phyloP scores from a whole-genome alignment of 1,284 basidiomycete species.

The Malassezia yamatoensis region DNA sequence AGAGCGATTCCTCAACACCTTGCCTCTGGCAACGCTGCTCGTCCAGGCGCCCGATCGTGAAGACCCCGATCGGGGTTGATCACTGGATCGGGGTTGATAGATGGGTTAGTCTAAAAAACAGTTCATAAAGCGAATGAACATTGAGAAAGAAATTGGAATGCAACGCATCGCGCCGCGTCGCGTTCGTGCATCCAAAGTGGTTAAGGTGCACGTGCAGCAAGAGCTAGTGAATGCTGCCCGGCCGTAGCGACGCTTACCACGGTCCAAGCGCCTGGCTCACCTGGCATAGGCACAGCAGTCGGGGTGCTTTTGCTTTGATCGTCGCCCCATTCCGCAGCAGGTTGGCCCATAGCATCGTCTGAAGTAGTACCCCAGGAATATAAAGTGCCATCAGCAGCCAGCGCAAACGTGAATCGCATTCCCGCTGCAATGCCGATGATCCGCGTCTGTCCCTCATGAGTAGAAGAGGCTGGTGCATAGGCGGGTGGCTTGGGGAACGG shows the following conservation, averaged over 20 bases:
- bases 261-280: conserved; percentile 49
- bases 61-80: background rate
- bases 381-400: conserved; percentile 65
- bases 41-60: background rate
- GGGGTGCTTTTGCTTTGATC: conserved; percentile 55
- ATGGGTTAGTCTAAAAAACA: background rate
- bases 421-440: conserved; percentile 68
- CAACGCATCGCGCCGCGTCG: background rate
- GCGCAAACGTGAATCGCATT: conserved; percentile 69
- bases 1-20: too few relatives aligned
- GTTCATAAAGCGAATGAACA: background rate
- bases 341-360: conserved; percentile 51
- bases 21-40: too few relatives aligned
- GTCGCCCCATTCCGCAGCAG: conserved; percentile 37
- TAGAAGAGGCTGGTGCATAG: conserved; percentile 33
- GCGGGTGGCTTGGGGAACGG: conserved; percentile 48
- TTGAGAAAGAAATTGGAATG: background rate
- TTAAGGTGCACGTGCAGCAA: conserved; percentile 28
- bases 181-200: background rate
- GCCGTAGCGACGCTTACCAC: conserved; percentile 50
- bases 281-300: conserved; percentile 56
- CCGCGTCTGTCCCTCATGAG: conserved; percentile 53
- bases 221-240: conserved; percentile 52
- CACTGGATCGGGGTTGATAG: conserved; percentile 4
- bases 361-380: conserved; percentile 79